Evolutionary conservation across 2,329 filamentous ascomycete species (phyloP).

Genomic region (Lachnellula occidentalis): DNA sequence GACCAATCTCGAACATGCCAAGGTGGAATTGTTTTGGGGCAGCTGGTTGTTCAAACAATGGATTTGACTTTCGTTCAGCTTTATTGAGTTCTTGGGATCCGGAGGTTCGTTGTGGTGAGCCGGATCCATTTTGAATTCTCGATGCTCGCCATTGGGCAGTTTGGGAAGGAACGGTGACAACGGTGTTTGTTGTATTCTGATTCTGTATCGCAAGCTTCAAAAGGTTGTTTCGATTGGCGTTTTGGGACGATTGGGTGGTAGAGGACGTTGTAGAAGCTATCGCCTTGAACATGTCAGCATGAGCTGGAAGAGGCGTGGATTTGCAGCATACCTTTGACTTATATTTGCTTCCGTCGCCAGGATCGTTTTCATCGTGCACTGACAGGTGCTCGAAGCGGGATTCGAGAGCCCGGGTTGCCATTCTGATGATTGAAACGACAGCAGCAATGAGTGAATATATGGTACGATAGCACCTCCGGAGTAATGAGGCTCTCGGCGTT

Average conservation of each 20-base stretch:
- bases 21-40: constrained; percentile 62
- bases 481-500: background rate
- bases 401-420: constrained; percentile 77
- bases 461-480: background rate
- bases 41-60: constrained; percentile 52
- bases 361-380: constrained; percentile 82
- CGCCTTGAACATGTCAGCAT: constrained; percentile 34
- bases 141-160: constrained; percentile 47
- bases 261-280: constrained; percentile 25
- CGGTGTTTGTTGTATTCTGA: constrained; percentile 62
- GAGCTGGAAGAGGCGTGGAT: constrained; percentile 16
- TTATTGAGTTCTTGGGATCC: constrained; percentile 45
- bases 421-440: constrained; percentile 25
- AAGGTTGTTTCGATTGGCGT: constrained; percentile 68
- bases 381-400: constrained; percentile 84
- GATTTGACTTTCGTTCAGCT: constrained; percentile 45
- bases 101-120: constrained; percentile 49
- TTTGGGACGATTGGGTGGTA: constrained; percentile 39
- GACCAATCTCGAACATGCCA: constrained; percentile 72
- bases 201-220: constrained; percentile 82
- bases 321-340: constrained; percentile 67
- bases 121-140: constrained; percentile 38
- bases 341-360: constrained; percentile 50
- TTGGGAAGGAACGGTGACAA: constrained; percentile 64
- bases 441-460: background rate